These are phyloP conservation scores for Solanum arcanum DNA, from an alignment of 257 asterid species.

Conservation along the genomic window DNA sequence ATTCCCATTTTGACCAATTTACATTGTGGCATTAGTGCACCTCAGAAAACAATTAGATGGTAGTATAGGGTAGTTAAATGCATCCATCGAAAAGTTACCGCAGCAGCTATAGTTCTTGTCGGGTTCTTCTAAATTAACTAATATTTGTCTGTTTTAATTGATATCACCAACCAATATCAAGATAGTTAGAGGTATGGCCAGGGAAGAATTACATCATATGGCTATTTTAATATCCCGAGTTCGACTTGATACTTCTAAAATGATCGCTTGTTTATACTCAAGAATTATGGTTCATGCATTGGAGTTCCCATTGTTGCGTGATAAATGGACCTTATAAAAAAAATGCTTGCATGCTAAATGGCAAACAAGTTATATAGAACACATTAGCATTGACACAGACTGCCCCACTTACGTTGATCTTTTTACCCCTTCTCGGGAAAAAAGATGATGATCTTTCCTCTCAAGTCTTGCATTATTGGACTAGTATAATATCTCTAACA, in stretches of 20 bases:
- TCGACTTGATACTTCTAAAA: not conserved
- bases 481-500: not conserved
- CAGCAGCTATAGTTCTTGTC: not conserved
- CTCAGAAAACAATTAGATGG: not conserved
- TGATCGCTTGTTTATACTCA: not conserved
- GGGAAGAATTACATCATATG: not conserved
- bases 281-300: not conserved
- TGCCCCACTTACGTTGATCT: not conserved
- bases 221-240: not conserved
- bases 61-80: not conserved
- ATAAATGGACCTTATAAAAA: not conserved
- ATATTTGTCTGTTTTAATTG: not conserved
- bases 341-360: not conserved
- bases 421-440: too few relatives aligned
- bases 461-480: not conserved
- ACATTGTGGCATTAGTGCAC: not conserved
- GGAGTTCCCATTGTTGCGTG: not conserved
- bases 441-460: not conserved
- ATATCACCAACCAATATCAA: not conserved
- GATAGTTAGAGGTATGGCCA: not conserved
- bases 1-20: not conserved
- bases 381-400: not conserved
- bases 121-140: not conserved
- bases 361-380: not conserved
- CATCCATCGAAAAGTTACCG: not conserved